These are phyloP conservation scores for Botrytis tulipae DNA, from an alignment of 2,329 filamentous ascomycete genomes.

Conservation along the genomic window DNA sequence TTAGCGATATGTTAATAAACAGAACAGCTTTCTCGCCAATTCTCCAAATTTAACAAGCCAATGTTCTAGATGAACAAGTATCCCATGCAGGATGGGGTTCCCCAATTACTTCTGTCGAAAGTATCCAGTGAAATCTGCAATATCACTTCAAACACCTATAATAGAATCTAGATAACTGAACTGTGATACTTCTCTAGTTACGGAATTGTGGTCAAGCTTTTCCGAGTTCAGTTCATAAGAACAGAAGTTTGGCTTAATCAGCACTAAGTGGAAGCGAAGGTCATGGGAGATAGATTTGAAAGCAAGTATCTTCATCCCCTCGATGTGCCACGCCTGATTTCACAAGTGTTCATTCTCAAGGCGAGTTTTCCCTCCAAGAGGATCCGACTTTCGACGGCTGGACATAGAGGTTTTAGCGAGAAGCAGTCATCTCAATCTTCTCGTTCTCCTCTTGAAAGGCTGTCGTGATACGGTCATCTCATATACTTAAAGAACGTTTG, in stretches of 20 bases:
- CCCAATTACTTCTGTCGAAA: too few relatives aligned
- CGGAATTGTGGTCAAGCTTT: neutral
- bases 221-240: neutral
- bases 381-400: neutral
- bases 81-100: rapidly evolving
- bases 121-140: neutral
- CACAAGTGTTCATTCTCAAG: neutral
- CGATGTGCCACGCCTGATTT: rapidly evolving
- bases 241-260: neutral
- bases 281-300: neutral
- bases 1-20: rapidly evolving
- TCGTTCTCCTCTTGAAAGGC: too few relatives aligned
- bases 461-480: too few relatives aligned
- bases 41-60: rapidly evolving
- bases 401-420: too few relatives aligned
- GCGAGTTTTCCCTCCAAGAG: neutral
- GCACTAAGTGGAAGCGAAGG: neutral
- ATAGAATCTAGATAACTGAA: neutral
- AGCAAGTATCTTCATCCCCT: neutral
- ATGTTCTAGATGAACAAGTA: neutral
- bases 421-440: neutral
- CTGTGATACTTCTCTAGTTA: neutral
- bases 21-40: neutral
- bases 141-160: neutral
- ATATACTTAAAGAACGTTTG: too few relatives aligned